Evolutionary conservation across 176 grass and related monocot species (phyloP).

Genomic region (Triticum aestivum): DNA sequence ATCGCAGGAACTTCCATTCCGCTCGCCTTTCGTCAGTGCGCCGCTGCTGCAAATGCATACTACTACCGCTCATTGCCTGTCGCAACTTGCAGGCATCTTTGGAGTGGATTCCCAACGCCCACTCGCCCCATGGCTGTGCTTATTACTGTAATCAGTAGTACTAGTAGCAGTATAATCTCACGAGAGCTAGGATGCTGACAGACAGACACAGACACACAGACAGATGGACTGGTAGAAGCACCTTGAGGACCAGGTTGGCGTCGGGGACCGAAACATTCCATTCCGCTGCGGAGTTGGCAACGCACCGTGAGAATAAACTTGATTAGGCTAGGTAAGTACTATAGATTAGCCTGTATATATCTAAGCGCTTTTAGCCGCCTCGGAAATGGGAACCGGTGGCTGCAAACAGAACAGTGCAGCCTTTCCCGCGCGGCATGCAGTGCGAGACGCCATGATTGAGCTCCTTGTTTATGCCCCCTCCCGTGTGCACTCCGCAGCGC

Average conservation of each 20-base stretch:
- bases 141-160: background rate
- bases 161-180: background rate
- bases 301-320: background rate
- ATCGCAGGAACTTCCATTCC: background rate
- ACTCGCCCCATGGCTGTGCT: background rate
- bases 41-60: background rate
- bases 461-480: constrained; percentile 13
- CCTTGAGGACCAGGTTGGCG: background rate
- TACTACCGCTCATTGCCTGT: background rate
- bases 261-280: background rate
- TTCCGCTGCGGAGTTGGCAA: background rate
- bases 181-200: background rate
- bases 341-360: background rate
- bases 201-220: background rate
- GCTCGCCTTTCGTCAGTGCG: background rate
- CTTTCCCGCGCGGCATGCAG: constrained; percentile 11
- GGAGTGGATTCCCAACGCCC: background rate
- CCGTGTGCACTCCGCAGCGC: background rate
- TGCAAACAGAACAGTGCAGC: constrained; percentile 23
- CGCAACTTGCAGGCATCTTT: background rate
- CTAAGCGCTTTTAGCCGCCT: constrained; percentile 29
- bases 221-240: background rate
- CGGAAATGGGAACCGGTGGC: constrained; percentile 26
- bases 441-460: constrained; percentile 17
- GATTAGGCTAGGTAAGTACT: background rate